phyloP scores from a whole-genome alignment of 371 early-diverging fungal species.

The Phascolomyces articulosus region DNA sequence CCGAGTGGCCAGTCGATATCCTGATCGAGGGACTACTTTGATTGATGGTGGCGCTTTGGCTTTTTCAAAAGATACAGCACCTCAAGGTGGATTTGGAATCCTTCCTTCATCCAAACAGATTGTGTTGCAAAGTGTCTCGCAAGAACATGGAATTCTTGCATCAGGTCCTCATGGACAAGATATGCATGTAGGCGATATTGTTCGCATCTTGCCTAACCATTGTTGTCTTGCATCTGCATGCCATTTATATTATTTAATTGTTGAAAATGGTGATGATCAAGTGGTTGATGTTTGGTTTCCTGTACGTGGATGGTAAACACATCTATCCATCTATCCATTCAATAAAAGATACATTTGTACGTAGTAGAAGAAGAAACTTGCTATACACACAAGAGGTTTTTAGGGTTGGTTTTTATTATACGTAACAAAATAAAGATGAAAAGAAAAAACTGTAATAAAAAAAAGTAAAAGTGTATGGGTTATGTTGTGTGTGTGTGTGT shows the following conservation, averaged over 20 bases:
- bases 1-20: constrained; percentile 44
- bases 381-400: constrained; percentile 7
- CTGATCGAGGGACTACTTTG: constrained; percentile 32
- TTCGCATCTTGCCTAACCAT: constrained; percentile 44
- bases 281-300: constrained; percentile 54
- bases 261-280: constrained; percentile 33
- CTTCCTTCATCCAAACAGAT: no score
- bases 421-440: no score
- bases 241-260: constrained; percentile 37
- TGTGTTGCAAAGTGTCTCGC: constrained; percentile 26
- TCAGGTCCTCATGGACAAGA: constrained; percentile 10
- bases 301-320: constrained; percentile 51
- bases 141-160: constrained; percentile 44
- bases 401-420: no score
- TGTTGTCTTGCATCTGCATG: constrained; percentile 45
- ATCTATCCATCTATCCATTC: no score
- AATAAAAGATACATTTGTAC: no score
- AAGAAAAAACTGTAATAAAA: no score
- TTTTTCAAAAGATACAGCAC: constrained; percentile 46
- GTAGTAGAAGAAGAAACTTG: not conserved
- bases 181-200: constrained; percentile 25
- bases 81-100: constrained; percentile 49
- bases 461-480: no score
- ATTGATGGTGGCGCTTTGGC: constrained; percentile 51
- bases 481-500: no score